phyloP scores from a whole-genome alignment of 2,329 filamentous ascomycete species.

The Sarocladium strictum region DNA sequence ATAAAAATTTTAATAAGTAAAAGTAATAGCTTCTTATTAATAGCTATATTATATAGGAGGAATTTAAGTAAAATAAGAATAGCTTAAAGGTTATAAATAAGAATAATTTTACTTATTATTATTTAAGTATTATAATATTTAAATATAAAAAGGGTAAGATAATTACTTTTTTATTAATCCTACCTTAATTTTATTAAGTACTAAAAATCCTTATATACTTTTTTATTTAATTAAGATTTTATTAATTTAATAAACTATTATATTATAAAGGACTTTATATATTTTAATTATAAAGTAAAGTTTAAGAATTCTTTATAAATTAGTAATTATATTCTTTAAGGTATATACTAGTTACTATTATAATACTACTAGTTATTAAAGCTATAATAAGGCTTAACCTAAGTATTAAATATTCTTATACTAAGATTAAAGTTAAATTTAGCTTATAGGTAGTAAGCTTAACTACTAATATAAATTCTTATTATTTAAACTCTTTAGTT shows the following conservation, averaged over 20 bases:
- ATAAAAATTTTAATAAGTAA: background rate
- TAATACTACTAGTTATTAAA: background rate
- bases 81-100: background rate
- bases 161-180: background rate
- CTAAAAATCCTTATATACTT: background rate
- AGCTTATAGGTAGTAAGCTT: background rate
- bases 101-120: background rate
- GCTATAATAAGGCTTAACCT: background rate
- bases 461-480: background rate
- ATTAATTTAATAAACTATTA: background rate
- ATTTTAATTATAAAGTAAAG: background rate
- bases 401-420: background rate
- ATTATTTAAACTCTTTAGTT: background rate
- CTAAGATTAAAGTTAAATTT: background rate
- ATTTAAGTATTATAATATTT: background rate
- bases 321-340: background rate
- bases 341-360: background rate
- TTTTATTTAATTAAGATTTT: background rate
- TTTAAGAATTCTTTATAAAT: background rate
- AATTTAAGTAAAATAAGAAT: background rate
- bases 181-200: background rate
- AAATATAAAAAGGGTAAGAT: background rate
- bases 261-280: background rate
- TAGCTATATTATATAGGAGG: background rate
- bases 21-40: background rate